Conservation (phyloP, 257 asterid genomes). For the Solanum piurae region DNA sequence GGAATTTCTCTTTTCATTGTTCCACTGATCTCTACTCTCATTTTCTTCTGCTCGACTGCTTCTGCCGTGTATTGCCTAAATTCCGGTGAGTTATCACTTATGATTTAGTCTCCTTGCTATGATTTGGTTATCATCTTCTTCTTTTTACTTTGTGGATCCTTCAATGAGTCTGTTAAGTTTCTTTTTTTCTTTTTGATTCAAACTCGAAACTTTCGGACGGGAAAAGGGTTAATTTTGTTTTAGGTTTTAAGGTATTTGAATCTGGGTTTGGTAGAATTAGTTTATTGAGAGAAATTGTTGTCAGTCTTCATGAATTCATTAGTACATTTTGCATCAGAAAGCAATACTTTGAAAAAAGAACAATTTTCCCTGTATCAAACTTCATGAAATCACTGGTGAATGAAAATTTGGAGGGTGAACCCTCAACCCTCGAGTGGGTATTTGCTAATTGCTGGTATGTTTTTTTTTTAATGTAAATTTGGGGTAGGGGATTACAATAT, state of each 20-base stretch:
- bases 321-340: not conserved
- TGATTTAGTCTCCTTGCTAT: not conserved
- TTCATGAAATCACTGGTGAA: not conserved
- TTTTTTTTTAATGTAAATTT: no score
- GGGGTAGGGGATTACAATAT: not conserved
- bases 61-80: not conserved
- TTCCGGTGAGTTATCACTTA: not conserved
- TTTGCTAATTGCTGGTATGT: not conserved
- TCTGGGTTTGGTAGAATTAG: not conserved
- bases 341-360: not conserved
- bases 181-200: not conserved
- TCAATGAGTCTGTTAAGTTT: not conserved
- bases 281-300: not conserved
- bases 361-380: not conserved
- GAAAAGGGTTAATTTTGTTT: not conserved
- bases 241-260: not conserved
- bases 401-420: not conserved
- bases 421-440: not conserved
- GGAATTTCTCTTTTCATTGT: not conserved
- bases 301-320: not conserved
- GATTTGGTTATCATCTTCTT: not conserved
- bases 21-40: not conserved
- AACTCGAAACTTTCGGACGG: not conserved
- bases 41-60: not conserved
- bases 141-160: not conserved